Conservation (phyloP, 2,329 filamentous ascomycete genomes). For the Penicillium glabrum region DNA sequence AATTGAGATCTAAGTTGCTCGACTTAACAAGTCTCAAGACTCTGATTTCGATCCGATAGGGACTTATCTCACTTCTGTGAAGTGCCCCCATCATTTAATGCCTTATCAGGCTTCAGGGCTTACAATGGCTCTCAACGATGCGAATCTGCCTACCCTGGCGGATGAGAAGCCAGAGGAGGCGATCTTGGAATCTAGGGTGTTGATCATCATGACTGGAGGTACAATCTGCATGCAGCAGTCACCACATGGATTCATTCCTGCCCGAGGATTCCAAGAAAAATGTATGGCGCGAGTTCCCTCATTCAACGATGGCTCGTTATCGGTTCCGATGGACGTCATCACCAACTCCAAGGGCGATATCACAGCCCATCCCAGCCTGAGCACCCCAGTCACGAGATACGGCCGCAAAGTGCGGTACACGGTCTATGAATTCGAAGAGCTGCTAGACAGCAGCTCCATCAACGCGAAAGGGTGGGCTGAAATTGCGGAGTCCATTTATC, state of each 20-base stretch:
- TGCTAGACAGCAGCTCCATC: constrained; percentile 89
- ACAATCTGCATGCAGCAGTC: constrained; percentile 89
- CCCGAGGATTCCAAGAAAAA: constrained; percentile 74
- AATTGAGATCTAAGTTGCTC: not conserved
- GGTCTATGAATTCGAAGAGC: constrained; percentile 77
- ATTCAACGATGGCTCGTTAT: constrained; percentile 75
- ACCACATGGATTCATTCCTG: constrained; percentile 75
- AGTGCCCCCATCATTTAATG: not conserved
- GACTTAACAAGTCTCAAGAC: not conserved
- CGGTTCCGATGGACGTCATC: constrained; percentile 57
- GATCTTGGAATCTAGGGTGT: constrained; percentile 72
- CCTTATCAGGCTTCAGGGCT: not conserved
- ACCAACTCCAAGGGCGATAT: constrained; percentile 49
- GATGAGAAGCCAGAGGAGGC: constrained; percentile 22
- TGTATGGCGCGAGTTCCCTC: constrained; percentile 79
- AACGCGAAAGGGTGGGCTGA: constrained; percentile 82
- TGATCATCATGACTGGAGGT: constrained; percentile 83
- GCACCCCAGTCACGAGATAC: constrained; percentile 79
- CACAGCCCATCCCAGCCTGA: constrained; percentile 64
- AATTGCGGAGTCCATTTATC: constrained; percentile 74
- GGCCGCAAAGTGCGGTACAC: constrained; percentile 78
- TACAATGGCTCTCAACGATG: constrained; percentile 22
- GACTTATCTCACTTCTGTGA: not conserved
- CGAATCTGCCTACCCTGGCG: constrained; percentile 22
- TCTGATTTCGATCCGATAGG: not conserved